Conservation (phyloP, 2,329 filamentous ascomycete species). For the Colletotrichum eremochloae region DNA sequence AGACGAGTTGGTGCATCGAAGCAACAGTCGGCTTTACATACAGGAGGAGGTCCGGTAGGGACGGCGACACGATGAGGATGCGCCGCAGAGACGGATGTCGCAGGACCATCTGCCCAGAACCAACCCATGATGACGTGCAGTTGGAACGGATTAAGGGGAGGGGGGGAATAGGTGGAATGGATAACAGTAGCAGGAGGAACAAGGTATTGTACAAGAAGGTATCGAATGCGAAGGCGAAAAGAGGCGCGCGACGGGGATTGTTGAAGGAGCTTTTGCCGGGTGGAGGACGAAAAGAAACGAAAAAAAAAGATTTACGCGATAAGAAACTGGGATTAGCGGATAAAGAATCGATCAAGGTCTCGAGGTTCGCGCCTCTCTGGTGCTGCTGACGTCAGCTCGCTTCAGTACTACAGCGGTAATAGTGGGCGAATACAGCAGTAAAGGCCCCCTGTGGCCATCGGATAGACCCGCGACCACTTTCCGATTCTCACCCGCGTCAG, state of each 20-base stretch:
- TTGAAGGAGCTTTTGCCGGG: not conserved
- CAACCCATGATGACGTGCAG: slow-evolving; percentile 69
- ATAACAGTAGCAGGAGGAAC: slow-evolving; percentile 3
- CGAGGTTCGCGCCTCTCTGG: too few relatives aligned
- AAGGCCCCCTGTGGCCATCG: slow-evolving; percentile 21
- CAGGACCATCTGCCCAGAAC: slow-evolving; percentile 71
- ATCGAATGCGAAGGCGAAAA: not conserved
- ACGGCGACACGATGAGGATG: slow-evolving; percentile 45
- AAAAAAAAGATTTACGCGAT: slow-evolving; percentile 40
- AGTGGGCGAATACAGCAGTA: slow-evolving; percentile 20
- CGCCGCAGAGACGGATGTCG: slow-evolving; percentile 44
- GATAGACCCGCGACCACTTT: slow-evolving; percentile 30
- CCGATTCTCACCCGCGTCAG: slow-evolving; percentile 16
- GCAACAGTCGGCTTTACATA: slow-evolving; percentile 47
- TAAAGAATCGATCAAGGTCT: slow-evolving; percentile 15
- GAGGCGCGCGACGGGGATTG: not conserved
- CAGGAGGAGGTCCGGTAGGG: slow-evolving; percentile 53
- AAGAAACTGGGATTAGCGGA: slow-evolving; percentile 22
- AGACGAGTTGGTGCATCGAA: slow-evolving; percentile 33
- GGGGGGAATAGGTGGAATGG: not conserved
- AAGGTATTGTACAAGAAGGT: slow-evolving; percentile 13
- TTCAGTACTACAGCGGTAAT: not conserved
- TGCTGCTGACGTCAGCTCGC: not conserved
- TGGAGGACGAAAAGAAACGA: not conserved
- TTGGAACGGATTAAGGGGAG: not conserved